Base-by-base conservation (phyloP, 208 protist species). In the Tritrichomonas foetus region DNA sequence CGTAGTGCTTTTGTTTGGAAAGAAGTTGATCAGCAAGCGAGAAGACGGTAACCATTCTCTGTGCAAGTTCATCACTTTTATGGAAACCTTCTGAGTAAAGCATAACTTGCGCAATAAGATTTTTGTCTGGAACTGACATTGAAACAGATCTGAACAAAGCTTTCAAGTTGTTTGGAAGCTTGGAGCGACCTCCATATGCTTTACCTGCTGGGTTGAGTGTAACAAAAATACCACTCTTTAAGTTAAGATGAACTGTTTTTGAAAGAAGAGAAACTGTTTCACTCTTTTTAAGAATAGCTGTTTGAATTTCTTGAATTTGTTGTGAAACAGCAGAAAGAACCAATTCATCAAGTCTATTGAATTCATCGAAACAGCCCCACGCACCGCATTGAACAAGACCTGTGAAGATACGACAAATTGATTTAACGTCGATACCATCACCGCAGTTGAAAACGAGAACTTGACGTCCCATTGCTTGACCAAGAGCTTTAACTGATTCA, bases 381-480 rank as follows among this genome's bases (percentile, higher is more conserved):
- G 98, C 98, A 13, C 98, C 98, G 94, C 98, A 99, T 95, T 99
- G 99, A 66, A 99, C 98, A 33, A 99, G 96, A 14, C 98, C 98
- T 41, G 97, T 98, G 96, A 99, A 99, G 94, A 99, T 99, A 93
- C 98, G 96, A 11, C 98, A 98, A 98, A 99, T 99, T 27, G 97
- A 98, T 95, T 99, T 98, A 96, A 98, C 98, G 95, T 99, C 98
- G 94, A 99, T 99, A 61, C 98, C 98, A 94, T 99, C 98, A 95
- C 99, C 98, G 95, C 98, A 99, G 96, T 99, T 99, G 96, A 99
- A 99, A n/a, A 99, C 98, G 36, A 99, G 96, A 47, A 99, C 98
- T 96, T 99, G 98, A 2, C 98, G 96, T 11, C 98, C 98, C 95
- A 99, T 97, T 3, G 97, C 97, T 93, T 98, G 97, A 44, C 98